A percentile compares a stretch with the other conserved stretches of the same genome.
phyloP scores from a whole-genome alignment of 352 stramenopile species.

The Phytopythium oedochilum region DNA sequence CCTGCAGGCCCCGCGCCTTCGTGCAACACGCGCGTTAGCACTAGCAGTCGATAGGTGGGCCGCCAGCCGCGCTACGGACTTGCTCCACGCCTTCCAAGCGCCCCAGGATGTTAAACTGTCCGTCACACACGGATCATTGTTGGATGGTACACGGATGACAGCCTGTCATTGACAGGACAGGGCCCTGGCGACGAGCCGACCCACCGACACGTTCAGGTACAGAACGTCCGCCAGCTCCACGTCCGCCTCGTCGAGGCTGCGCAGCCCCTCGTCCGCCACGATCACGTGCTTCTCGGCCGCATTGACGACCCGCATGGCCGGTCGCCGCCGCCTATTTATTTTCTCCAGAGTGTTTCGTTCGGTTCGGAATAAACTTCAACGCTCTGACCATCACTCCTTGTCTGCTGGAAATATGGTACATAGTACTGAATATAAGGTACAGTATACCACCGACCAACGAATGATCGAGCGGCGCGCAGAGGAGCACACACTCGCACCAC shows the following conservation, averaged over 20 bases:
- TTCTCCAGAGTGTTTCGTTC: background rate
- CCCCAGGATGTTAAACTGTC: constrained; percentile 59
- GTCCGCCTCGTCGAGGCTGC: constrained; percentile 18
- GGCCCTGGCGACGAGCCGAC: constrained; percentile 1
- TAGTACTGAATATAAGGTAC: too few species aligned
- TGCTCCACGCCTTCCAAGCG: constrained; percentile 35
- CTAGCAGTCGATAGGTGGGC: background rate
- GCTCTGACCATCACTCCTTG: too few species aligned
- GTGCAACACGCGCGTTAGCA: constrained; percentile 2
- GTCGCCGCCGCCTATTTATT: background rate
- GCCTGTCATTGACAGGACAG: too few species aligned
- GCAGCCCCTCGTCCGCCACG: constrained; percentile 47
- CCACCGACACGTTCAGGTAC: constrained; percentile 61
- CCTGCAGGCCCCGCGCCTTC: constrained; percentile 31
- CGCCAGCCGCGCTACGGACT: constrained; percentile 9
- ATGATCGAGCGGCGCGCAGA: too few species aligned
- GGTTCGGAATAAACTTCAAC: too few species aligned
- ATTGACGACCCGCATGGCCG: constrained; percentile 49
- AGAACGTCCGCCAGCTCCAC: constrained; percentile 17
- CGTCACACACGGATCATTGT: too few species aligned
- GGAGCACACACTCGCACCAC: too few species aligned
- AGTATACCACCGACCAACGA: background rate
- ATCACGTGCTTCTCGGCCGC: constrained; percentile 38
- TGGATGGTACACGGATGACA: too few species aligned
- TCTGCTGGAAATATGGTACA: too few species aligned